phyloP scores from a whole-genome alignment of 139 green algal species.

The Yamagishiella unicocca region DNA sequence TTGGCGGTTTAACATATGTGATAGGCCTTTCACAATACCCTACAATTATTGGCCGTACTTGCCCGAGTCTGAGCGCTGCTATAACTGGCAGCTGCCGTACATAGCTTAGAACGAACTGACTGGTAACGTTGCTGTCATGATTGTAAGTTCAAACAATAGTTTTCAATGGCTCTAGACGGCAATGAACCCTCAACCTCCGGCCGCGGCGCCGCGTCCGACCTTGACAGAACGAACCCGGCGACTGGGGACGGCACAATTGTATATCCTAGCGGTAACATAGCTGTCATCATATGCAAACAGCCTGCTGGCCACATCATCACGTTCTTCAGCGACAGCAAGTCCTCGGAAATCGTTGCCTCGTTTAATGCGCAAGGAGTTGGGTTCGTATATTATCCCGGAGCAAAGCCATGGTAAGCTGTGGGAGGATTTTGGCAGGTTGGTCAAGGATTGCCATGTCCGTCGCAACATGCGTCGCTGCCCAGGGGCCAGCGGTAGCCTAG shows the following conservation, averaged over 20 bases:
- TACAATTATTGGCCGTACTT: too few relatives aligned
- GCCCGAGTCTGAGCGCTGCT: too few relatives aligned
- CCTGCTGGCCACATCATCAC: slow-evolving; percentile 23
- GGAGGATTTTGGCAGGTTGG: too few relatives aligned
- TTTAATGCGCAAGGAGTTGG: slow-evolving; percentile 53
- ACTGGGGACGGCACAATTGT: slow-evolving; percentile 44
- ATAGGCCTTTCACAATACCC: too few relatives aligned
- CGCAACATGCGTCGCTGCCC: too few relatives aligned
- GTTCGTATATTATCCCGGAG: slow-evolving; percentile 39
- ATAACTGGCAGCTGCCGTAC: too few relatives aligned
- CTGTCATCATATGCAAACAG: slow-evolving; percentile 43
- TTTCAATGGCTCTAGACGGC: background rate
- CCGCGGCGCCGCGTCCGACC: background rate
- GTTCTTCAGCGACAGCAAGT: background rate
- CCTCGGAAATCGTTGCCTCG: slow-evolving; percentile 7
- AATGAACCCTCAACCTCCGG: slow-evolving; percentile 13
- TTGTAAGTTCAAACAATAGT: too few relatives aligned
- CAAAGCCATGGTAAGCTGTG: slow-evolving; percentile 54
- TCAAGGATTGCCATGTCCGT: too few relatives aligned
- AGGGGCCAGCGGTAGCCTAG: too few relatives aligned
- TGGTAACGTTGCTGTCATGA: too few relatives aligned
- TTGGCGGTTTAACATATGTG: too few relatives aligned
- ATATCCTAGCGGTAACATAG: slow-evolving; percentile 36
- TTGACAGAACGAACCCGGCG: slow-evolving; percentile 43
- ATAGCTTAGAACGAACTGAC: too few relatives aligned